Base-by-base conservation (phyloP, 768 basidiomycete species). In the Naganishia vishniacii region DNA sequence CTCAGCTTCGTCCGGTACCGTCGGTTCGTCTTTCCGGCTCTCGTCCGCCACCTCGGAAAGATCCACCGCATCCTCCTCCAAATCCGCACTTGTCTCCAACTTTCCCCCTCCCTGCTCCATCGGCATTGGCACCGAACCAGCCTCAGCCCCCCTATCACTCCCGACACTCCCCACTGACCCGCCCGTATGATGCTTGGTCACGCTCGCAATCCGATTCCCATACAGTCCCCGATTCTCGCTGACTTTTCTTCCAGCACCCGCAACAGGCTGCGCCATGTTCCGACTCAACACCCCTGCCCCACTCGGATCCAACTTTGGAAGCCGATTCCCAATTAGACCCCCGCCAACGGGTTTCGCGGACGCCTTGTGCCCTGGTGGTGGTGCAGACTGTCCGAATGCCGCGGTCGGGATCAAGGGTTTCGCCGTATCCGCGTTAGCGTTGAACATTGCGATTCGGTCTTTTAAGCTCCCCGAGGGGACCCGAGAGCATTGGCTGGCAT, bases 391-490 rank as follows among this genome's bases (percentile, higher is more conserved):
- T 32, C 59, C 59, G 28, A 60, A 56, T 9, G 59, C 41, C 4
- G 48, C 29, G 12, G 62, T 48, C 3, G 62, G 62, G 41, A 63
- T 49, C 20, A 49, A 46, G 15, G 47, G 48, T 44, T 56, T 56
- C 8, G 48, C 34, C 6, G 62, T 28, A n/a, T 63, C 48, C 18
- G 62, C 49, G 34, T 49, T 44, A 1, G 48, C 48, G 47, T 44
- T 51, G 62, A 63, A 63, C 37, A 51, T 49, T 25, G 62, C 62
- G 62, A 63, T 63, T 29, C 62, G 62, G 31, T 63, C 62, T 29
- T 63, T 63, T 7, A 63, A 48, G 26, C 48, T 49, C 8, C 61
- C 61, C n/a, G 53, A 56, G 18, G 53, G 31, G 23, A 56, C 53
- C 23, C 53, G 53, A 12, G 53, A 37, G 3, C 53, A 34, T 23